Base-by-base conservation (phyloP, 805 yeast species). In the Candida xyloterini region DNA sequence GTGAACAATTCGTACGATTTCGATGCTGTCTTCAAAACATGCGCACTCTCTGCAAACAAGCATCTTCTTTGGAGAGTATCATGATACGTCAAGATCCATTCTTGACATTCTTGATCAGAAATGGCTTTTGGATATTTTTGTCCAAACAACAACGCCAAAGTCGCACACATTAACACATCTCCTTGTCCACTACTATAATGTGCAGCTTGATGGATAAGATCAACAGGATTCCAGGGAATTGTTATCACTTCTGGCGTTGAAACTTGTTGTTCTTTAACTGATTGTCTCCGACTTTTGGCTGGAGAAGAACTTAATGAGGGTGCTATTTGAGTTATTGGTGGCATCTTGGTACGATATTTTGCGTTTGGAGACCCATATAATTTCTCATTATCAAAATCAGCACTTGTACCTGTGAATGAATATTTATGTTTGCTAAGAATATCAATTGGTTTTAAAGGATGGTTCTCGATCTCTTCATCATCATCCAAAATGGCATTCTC, bases 131-230 rank as follows among this genome's bases (percentile, higher is more conserved):
- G 67, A 42, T 67, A 68, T 38, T 42, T 51, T 5, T 65, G 66
- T 39, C 67, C 70, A 55, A 84, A 80, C 25, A 84, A 53, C 18
- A 80, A 50, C 0, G 81, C 65, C 25, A 84, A 48, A 0, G 83
- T 70, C 5, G 84, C 72, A 44, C 81, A 69, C 70, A 79, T 65
- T 10, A 80, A 63, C 13, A 81, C 52, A 55, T 84, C 88, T 1
- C 91, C 91, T 48, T 80, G 84, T 7, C 59, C 58, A 5, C 73
- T 56, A 30, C 82, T 74, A 59, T 74, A 80, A 15, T 70, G 70
- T n/a, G 77, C 59, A 0, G 79, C 76, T 47, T 76, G 66, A 33
- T 62, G 52, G 9, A 84, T 64, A 41, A 84, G 56, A 33, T 57
- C 62, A 7, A 66, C 60, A 2, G 83, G 73, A 13, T 69, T 65